phyloP scores from a whole-genome alignment of 176 grass and related monocot species.

The Dendrocalamus sinicus region DNA sequence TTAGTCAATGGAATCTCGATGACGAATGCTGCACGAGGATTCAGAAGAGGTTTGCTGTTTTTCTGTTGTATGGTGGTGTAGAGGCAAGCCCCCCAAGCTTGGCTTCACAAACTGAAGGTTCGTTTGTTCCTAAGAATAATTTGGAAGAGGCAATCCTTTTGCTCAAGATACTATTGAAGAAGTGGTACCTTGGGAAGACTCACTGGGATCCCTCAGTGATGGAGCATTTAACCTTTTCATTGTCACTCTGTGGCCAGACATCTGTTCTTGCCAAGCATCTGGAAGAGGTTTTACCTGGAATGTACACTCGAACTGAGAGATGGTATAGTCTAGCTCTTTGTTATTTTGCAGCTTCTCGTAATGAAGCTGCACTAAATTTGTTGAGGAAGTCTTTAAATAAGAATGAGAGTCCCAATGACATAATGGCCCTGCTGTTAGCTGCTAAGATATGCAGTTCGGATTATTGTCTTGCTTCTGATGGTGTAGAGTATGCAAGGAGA shows the following conservation, averaged over 20 bases:
- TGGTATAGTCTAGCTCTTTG: constrained; percentile 90
- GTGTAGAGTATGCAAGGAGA: constrained; percentile 79
- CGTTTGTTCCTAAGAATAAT: constrained; percentile 91
- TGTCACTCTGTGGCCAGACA: constrained; percentile 87
- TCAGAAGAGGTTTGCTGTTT: constrained; percentile 91
- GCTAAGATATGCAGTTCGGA: constrained; percentile 85
- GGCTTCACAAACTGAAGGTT: constrained; percentile 82
- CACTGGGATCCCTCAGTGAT: constrained; percentile 92
- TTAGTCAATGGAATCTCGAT: constrained; percentile 96
- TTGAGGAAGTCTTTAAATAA: constrained; percentile 79
- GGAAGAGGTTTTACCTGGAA: constrained; percentile 88
- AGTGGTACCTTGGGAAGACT: constrained; percentile 78
- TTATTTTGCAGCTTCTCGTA: constrained; percentile 64
- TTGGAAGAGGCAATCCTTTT: constrained; percentile 95
- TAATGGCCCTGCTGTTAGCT: constrained; percentile 76
- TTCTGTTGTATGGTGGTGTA: constrained; percentile 82
- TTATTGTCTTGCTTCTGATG: constrained; percentile 71
- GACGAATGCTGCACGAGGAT: constrained; percentile 82
- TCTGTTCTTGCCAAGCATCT: constrained; percentile 72
- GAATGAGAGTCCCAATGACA: constrained; percentile 75
- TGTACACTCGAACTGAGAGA: constrained; percentile 78
- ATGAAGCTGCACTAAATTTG: constrained; percentile 78
- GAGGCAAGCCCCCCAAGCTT: constrained; percentile 79
- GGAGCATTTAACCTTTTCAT: constrained; percentile 87
- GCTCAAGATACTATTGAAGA: constrained; percentile 84